Base-by-base conservation (phyloP, 2,329 filamentous ascomycete genomes). In the Colletotrichum ledebouriae region DNA sequence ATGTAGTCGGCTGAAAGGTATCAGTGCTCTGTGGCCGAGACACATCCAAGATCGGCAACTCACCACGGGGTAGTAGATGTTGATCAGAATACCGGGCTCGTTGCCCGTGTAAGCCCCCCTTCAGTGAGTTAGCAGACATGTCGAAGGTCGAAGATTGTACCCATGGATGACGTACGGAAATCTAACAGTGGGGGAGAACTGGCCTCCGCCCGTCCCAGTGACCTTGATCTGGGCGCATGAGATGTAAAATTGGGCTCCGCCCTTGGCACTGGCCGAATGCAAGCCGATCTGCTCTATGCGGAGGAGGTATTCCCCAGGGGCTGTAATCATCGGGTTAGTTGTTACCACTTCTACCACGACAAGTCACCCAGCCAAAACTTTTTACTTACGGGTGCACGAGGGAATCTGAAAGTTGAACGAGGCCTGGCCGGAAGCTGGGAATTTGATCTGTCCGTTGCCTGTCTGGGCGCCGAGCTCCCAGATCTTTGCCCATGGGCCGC, bases 161-260 rank as follows among this genome's bases (percentile, higher is more conserved):
- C n/a, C 12, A 58, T 9, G 42, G 41, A 6, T 15, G 10, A 58
- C 63, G 12, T 58, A 69, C 67, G 69, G 69, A 46, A 70, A 65
- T 39, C 37, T 65, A 20, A 69, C 69, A 3, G 68, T 68, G 17
- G 56, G 60, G 37, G 60, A 65, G 29, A 68, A 58, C 41, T 46
- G 58, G 22, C 65, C 57, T 44, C 46, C 49, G 13, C 69, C 69
- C 17, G 59, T 56, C 9, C 65, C 65, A 12, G 69, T 69, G 1
- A 80, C 78, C 3, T 64, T 73, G 33, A 80, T 64, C 69, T 80
- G 78, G 2, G 75, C 78, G 46, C 78, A 80, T 12, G 74, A 73
- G n/a, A 79, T 75, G 71, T 78, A 80, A 75, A 78, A 78, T 72
- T 80, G 77, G 20, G 78, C 78, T 37, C 78, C 78, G 56, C 73